Conservation (phyloP, 75 land plant genomes). For the Isoetes taiwanensis region DNA sequence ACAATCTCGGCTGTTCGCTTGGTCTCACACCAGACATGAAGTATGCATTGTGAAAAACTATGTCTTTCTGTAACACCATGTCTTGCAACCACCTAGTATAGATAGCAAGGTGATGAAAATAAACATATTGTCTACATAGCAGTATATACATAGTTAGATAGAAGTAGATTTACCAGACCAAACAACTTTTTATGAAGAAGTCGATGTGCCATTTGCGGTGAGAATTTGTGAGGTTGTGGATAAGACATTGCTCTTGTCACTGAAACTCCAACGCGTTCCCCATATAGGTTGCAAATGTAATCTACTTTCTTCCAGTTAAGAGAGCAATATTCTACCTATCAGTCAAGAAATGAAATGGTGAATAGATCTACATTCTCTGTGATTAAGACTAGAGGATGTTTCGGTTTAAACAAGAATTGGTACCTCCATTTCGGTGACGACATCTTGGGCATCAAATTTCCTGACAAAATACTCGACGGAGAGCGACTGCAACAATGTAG, state of each 20-base stretch:
- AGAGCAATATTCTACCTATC: constrained; percentile 30
- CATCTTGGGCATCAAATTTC: constrained; percentile 32
- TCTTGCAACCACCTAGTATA: constrained; percentile 43
- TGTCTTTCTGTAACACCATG: constrained; percentile 32
- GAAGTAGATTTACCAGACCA: constrained; percentile 50
- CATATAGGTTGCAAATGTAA: constrained; percentile 40
- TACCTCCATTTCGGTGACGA: constrained; percentile 48
- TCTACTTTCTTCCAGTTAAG: constrained; percentile 44
- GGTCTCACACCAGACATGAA: constrained; percentile 44
- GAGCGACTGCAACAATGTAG: constrained; percentile 26
- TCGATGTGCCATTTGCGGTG: constrained; percentile 20
- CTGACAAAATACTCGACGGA: constrained; percentile 40
- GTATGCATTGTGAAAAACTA: constrained; percentile 34
- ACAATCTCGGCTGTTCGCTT: constrained; percentile 18
- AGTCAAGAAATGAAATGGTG: too few species aligned
- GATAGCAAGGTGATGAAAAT: too few species aligned
- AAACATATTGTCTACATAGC: too few species aligned
- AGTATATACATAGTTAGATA: too few species aligned
- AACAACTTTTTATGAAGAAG: constrained; percentile 33
- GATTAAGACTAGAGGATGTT: too few species aligned
- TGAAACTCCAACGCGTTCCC: constrained; percentile 37
- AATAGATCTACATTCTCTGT: too few species aligned
- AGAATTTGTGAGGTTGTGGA: constrained; percentile 34
- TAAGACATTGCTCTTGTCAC: constrained; percentile 43
- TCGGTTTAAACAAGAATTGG: too few species aligned